A percentile compares a stretch with the other conserved stretches of the same genome.
Conservation (phyloP, 2,329 filamentous ascomycete genomes). For the Mycosphaerella arachidis region DNA sequence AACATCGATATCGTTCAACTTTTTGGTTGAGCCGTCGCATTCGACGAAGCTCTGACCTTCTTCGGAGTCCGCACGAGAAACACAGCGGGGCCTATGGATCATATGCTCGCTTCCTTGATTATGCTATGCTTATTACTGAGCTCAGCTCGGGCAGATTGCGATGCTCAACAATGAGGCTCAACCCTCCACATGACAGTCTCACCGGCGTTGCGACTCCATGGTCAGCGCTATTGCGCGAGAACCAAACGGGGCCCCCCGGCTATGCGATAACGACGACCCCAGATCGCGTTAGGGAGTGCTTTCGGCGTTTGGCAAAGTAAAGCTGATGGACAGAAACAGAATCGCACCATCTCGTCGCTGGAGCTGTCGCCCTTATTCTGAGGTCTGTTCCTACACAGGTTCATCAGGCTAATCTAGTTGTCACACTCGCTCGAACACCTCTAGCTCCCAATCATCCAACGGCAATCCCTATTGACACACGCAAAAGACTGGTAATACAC, state of each 20-base stretch:
- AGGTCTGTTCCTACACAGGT: slow-evolving; percentile 6
- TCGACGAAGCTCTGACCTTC: background rate
- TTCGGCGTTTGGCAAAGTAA: background rate
- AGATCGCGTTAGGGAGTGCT: background rate
- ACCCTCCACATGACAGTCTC: background rate
- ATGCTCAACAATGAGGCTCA: background rate
- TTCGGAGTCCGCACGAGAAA: too few species aligned
- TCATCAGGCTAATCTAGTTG: slow-evolving; percentile 14
- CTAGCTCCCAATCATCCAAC: slow-evolving; percentile 5
- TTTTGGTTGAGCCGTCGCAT: background rate
- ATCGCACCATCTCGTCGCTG: background rate
- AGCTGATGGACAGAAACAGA: background rate
- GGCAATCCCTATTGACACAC: slow-evolving; percentile 12
- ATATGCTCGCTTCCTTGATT: background rate
- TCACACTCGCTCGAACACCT: slow-evolving; percentile 12
- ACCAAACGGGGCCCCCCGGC: background rate
- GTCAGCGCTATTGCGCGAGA: background rate
- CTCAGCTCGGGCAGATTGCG: background rate
- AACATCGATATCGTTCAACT: background rate
- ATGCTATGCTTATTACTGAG: background rate
- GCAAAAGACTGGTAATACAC: slow-evolving; percentile 10
- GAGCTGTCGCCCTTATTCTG: slow-evolving; percentile 8
- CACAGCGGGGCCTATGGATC: background rate
- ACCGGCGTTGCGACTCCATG: background rate
- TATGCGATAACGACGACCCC: slow-evolving; percentile 3